These are phyloP conservation scores for Uromyces viciae-fabae DNA, from an alignment of 1,284 basidiomycete species.

Conservation along the genomic window DNA sequence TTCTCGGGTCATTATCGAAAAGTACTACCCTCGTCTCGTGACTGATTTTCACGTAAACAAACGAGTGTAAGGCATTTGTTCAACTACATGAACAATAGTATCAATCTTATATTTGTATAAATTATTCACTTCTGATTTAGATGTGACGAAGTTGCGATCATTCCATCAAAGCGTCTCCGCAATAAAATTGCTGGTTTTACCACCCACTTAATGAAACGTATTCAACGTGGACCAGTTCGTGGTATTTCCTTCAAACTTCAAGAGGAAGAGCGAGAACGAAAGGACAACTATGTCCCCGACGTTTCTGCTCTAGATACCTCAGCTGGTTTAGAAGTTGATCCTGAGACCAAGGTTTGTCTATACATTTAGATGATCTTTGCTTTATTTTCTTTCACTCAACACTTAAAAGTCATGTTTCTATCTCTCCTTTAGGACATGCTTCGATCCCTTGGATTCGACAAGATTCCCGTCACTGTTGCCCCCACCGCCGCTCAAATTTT, in stretches of 20 bases:
- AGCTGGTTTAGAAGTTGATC: conserved; percentile 75
- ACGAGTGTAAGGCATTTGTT: conserved; percentile 30
- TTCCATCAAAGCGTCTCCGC: conserved; percentile 96
- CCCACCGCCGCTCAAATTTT: conserved; percentile 57
- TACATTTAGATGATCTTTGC: neutral
- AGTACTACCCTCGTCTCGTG: conserved; percentile 97
- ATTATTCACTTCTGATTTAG: conserved; percentile 81
- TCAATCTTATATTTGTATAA: conserved; percentile 35
- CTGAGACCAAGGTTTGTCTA: conserved; percentile 69
- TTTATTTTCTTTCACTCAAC: no score
- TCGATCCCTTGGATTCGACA: conserved; percentile 83
- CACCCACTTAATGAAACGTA: conserved; percentile 99
- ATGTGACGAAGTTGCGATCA: conserved; percentile 90
- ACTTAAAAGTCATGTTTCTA: no score
- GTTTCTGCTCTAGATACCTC: conserved; percentile 83
- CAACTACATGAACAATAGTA: neutral
- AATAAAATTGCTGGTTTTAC: conserved; percentile 99
- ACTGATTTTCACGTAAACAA: conserved; percentile 73
- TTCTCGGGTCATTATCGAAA: conserved; percentile 97
- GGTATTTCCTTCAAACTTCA: conserved; percentile 99
- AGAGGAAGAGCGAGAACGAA: conserved; percentile 98
- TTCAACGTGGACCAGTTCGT: conserved; percentile 97
- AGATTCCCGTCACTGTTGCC: conserved; percentile 69
- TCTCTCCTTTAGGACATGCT: conserved; percentile 63
- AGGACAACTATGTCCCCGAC: conserved; percentile 95